Evolutionary conservation across 345 rosid species (phyloP), one percentile per base, ranked within the genome.

Genomic region (Boechera retrofracta): DNA sequence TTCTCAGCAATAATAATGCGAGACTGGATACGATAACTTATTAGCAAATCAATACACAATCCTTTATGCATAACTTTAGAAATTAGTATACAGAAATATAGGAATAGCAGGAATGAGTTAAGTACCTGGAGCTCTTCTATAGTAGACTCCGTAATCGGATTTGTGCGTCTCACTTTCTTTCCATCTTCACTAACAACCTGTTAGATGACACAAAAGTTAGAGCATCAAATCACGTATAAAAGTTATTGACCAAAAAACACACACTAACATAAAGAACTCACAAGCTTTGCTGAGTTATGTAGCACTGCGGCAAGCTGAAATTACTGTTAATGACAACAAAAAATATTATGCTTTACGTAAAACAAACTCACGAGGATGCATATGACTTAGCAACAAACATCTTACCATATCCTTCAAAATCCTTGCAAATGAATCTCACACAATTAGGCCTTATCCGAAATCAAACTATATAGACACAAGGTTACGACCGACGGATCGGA

Each of bases 1-100:
- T 96, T 96, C 83, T 96, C 98, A 84, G 99, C 98, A 78, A 96
- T 79, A 66, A 96, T 80, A n/a, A 96, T 87, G 33, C 97, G 98
- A 72, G 95, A 87, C 99, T 96, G 82, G 48, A 79, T n/a, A 83
- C 31, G 63, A 65, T 10, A 67, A 60, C 9, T 16, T 33, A 31
- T 69, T 68, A 71, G 44, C 36, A 32, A 47, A 24, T 31, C 58
- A 72, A 48, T 18, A 64, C 15, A 36, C 3, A 26, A 12, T 24
- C 63, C 8, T 31, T 35, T 5, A 18, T 7, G 39, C 67, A 45
- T 28, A 15, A 41, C 36, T 44, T 57, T 4, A 6, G 53, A 32
- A 1, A 10, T 39, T 54, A 16, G 11, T 32, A 9, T 13, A 32
- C 15, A 52, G 35, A 62, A 39, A 32, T 53, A 76, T 28, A 42